Base-by-base conservation (phyloP, 768 basidiomycete species). In the Mycena alexandri region DNA sequence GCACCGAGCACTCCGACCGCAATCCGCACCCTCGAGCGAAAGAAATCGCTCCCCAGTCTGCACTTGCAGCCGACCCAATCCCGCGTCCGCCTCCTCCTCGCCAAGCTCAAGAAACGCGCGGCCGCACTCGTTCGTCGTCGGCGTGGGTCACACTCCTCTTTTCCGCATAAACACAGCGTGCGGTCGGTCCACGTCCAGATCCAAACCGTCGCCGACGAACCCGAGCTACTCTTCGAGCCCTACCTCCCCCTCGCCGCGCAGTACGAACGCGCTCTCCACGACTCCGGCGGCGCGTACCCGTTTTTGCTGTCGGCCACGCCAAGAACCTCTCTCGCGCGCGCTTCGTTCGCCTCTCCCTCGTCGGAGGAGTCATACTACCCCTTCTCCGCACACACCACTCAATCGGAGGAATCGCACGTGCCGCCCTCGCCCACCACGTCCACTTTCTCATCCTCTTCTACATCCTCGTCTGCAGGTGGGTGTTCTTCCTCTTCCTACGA, bases 71-170 rank as follows among this genome's bases (percentile, higher is more conserved):
- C 17, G n/a, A 0, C 13, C 43, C 21, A 25, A 22, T 14, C 41
- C 1, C 55, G 67, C 48, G 55, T 59, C 6, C 61, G 61, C 5
- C 33, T 17, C 33, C 38, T 63, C 4, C 50, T 68, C 22, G 9
- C 24, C 5, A 58, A 63, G 56, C 44, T 68, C 41, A 68, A 68
- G 53, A 62, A 62, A 29, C 61, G 52, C 29, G 52, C 38, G n/a
- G n/a, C n/a, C n/a, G n/a, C n/a, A n/a, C n/a, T n/a, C n/a, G n/a
- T n/a, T n/a, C n/a, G n/a, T n/a, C n/a, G n/a, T n/a, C n/a, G n/a
- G n/a, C n/a, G n/a, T n/a, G n/a, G n/a, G n/a, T n/a, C n/a, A n/a
- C n/a, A n/a, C n/a, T n/a, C n/a, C n/a, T n/a, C n/a, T n/a, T n/a
- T n/a, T n/a, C n/a, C n/a, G n/a, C n/a, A n/a, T n/a, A n/a, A n/a